Base-by-base conservation (phyloP, 306 rosid genomes). In the Alnus glutinosa region DNA sequence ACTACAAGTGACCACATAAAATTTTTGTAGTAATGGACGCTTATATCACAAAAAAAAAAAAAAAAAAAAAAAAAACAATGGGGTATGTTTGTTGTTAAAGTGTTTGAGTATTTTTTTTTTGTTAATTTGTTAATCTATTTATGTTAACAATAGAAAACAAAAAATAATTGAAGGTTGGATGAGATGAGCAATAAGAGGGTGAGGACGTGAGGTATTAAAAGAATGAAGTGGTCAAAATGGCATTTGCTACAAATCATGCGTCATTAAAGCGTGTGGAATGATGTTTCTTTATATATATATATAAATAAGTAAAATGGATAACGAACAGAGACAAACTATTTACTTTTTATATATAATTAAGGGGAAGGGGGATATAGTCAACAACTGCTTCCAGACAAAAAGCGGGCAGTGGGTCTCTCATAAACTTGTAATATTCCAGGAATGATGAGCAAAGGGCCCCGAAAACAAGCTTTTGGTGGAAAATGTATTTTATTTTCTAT, bases 321-420 rank as follows among this genome's bases (percentile, higher is more conserved):
- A 79, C 82, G 64, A 83, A 79, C 49, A 88, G 74, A 81, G 70
- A 75, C 55, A 46, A 4, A 1, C 57, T 42, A 42, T 61, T 55
- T 76, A 61, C 82, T 80, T 87, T 87, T n/a, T 73, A 51, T 42
- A 42, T 39, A 3, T 13, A n/a, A 74, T 23, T 23, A 23, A 23
- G 28, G 81, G 84, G 79, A 73, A 67, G 67, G 1, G 74, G 81
- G 85, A 77, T 68, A 78, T 88, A 87, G 97, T 91, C 97, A 89
- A 93, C 97, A 89, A 89, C 97, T 91, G 93, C 88, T 88, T 86
- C 84, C 81, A 83, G 90, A 88, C 94, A 88, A 82, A 89, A 82
- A 82, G 88, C 47, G 70, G 74, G 55, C 67, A 73, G 86, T 86
- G 89, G 97, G 98, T 74, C 89, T 82, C 59, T 50, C 70, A 18